Evolutionary conservation across 148 eudicot species (phyloP).

Genomic region (Amaranthus palmeri): DNA sequence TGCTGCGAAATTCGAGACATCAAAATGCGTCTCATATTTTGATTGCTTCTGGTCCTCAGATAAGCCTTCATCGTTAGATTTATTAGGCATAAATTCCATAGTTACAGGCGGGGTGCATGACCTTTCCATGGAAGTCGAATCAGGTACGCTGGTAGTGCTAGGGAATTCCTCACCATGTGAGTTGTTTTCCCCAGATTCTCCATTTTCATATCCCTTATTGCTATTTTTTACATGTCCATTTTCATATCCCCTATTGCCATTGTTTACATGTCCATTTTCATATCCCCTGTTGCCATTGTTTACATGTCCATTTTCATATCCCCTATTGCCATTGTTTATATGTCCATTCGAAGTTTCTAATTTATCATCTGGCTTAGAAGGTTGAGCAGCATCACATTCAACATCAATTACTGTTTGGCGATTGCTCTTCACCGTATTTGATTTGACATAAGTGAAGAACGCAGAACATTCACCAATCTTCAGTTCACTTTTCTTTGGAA

Average conservation of each 20-base stretch:
- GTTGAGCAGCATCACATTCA: slow-evolving; percentile 32
- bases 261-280: slow-evolving; percentile 18
- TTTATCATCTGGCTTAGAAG: slow-evolving; percentile 31
- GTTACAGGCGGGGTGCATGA: slow-evolving; percentile 57
- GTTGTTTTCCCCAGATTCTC: slow-evolving; percentile 36
- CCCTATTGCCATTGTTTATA: slow-evolving; percentile 19
- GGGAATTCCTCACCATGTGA: slow-evolving; percentile 54
- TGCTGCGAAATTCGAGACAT: slow-evolving; percentile 39
- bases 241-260: slow-evolving; percentile 12
- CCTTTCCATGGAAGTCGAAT: slow-evolving; percentile 61
- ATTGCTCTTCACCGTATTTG: slow-evolving; percentile 42
- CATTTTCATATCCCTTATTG: slow-evolving; percentile 24
- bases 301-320: slow-evolving; percentile 15
- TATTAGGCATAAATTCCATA: slow-evolving; percentile 33
- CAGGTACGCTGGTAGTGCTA: slow-evolving; percentile 53
- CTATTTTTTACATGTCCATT: slow-evolving; percentile 27
- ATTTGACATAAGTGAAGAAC: slow-evolving; percentile 85
- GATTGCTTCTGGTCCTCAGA: slow-evolving; percentile 45
- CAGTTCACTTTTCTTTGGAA: slow-evolving; percentile 70
- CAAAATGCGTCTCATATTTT: slow-evolving; percentile 42
- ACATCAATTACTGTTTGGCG: slow-evolving; percentile 28
- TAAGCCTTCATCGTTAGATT: slow-evolving; percentile 44
- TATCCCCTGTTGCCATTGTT: slow-evolving; percentile 14
- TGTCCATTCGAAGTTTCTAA: slow-evolving; percentile 27
- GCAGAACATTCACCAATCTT: slow-evolving; percentile 96